These are phyloP conservation scores for Forsythia suspensa DNA, from an alignment of 257 asterid genomes.

Conservation along the genomic window DNA sequence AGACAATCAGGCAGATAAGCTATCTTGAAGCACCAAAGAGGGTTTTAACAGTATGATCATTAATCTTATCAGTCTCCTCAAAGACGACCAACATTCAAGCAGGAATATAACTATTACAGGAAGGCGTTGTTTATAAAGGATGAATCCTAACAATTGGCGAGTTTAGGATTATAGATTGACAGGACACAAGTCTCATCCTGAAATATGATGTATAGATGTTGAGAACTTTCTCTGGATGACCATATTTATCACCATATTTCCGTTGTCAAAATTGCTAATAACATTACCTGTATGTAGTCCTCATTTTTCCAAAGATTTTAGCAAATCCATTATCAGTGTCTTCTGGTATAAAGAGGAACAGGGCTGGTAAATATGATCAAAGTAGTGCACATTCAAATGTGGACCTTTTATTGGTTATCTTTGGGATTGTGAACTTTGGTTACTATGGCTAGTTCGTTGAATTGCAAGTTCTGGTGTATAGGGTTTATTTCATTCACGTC, in stretches of 20 bases:
- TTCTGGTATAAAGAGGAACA: too few relatives aligned
- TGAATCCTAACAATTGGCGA: not conserved
- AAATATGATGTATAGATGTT: not conserved
- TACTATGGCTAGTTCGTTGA: too few relatives aligned
- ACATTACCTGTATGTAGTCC: too few relatives aligned
- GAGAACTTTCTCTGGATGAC: not conserved
- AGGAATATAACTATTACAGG: not conserved
- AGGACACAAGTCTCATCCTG: not conserved
- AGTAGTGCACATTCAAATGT: too few relatives aligned
- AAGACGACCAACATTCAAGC: not conserved
- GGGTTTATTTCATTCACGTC: too few relatives aligned
- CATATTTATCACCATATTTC: not conserved
- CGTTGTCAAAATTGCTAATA: not conserved
- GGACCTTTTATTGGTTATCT: too few relatives aligned
- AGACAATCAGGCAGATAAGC: constrained; percentile 20
- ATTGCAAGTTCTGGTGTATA: too few relatives aligned
- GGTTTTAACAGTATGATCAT: not conserved
- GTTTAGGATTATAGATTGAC: not conserved
- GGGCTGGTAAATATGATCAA: too few relatives aligned
- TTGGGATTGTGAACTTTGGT: too few relatives aligned
- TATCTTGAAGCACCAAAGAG: constrained; percentile 9
- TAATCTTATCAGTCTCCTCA: not conserved
- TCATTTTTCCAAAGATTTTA: too few relatives aligned
- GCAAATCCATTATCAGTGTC: too few relatives aligned
- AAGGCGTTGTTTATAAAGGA: not conserved